Evolutionary conservation across 768 basidiomycete genomes (phyloP).

Genomic region (Sporobolomyces pararoseus): DNA sequence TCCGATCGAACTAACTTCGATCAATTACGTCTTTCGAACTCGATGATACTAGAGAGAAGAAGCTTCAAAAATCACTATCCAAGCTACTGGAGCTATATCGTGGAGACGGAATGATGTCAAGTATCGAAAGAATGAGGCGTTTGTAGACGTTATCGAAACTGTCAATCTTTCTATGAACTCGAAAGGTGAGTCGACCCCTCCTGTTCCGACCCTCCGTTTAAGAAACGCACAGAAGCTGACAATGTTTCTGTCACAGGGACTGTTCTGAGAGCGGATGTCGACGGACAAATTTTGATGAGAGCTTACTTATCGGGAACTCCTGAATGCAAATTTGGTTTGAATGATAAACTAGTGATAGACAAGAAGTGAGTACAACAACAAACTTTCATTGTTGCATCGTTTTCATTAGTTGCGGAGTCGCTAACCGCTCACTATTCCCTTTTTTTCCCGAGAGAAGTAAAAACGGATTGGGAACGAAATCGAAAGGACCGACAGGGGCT

Average conservation of each 20-base stretch:
- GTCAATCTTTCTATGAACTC: slow-evolving; percentile 97
- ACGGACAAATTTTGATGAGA: slow-evolving; percentile 96
- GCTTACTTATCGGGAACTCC: slow-evolving; percentile 95
- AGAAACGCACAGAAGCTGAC: too few relatives aligned
- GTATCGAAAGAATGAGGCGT: slow-evolving; percentile 99
- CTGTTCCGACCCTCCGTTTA: neutral
- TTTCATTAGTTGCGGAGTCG: too few relatives aligned
- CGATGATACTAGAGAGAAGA: slow-evolving; percentile 66
- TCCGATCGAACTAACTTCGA: neutral
- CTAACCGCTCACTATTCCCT: too few relatives aligned
- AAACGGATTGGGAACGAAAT: neutral
- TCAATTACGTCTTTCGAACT: too few relatives aligned
- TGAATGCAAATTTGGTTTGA: slow-evolving; percentile 97
- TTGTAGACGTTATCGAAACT: slow-evolving; percentile 97
- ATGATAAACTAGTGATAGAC: slow-evolving; percentile 96
- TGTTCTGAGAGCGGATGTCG: slow-evolving; percentile 89
- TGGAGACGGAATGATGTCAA: slow-evolving; percentile 95
- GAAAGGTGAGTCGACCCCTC: slow-evolving; percentile 61
- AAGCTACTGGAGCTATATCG: slow-evolving; percentile 93
- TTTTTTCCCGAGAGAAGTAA: neutral
- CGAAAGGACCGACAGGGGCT: slow-evolving; percentile 36
- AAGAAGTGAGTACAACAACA: slow-evolving; percentile 56
- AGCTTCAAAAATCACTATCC: slow-evolving; percentile 91
- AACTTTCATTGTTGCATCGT: too few relatives aligned
- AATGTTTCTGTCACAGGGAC: too few relatives aligned